Base-by-base conservation (phyloP, 192 early-diverging fungal genomes). In the Umbelopsis ramanniana region DNA sequence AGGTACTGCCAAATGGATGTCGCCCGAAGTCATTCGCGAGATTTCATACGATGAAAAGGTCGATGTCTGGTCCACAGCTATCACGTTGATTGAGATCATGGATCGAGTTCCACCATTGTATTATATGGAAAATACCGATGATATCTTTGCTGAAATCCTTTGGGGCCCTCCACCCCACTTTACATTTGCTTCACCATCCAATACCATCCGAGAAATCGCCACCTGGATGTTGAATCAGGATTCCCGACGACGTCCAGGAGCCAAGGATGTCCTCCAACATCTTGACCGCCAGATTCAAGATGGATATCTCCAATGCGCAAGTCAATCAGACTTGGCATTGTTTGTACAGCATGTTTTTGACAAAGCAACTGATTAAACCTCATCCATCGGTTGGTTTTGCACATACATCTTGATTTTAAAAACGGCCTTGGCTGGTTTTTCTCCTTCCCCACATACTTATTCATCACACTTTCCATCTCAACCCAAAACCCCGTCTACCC, bases 61-160 rank as follows among this genome's bases (percentile, higher is more conserved):
- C 6, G 83, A 84, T 73, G 67, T 84, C 14, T 84, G 83, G 83
- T 84, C 83, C 11, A 53, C 82, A 38, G 83, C 72, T 8, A 82
- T 84, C 47, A 77, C 76, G 1, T 71, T 76, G 33, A 83, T 83
- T 38, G 81, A 83, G 67, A 75, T 83, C 74, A 72, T 83, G 71
- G 81, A 83, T 43, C 75, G 81, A 50, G 72, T 70, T 7, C 81
- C 81, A 45, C 81, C 81, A 12, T 74, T 79, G 37, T 83, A 77
- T 68, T 76, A 79, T 46, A 40, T 79, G 46, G 77, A 79, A 45
- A 68, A 72, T 38, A 79, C 60, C 43, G 54, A 68, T 21, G 77
- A 79, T 23, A 79, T 79, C 66, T 79, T 74, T 47, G 66, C 68
- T 15, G 77, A 79, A 46, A 79, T 79, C 40, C 26, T 79, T 1